Base-by-base conservation (phyloP, 352 stramenopile species). In the Globisporangium carolinianum region DNA sequence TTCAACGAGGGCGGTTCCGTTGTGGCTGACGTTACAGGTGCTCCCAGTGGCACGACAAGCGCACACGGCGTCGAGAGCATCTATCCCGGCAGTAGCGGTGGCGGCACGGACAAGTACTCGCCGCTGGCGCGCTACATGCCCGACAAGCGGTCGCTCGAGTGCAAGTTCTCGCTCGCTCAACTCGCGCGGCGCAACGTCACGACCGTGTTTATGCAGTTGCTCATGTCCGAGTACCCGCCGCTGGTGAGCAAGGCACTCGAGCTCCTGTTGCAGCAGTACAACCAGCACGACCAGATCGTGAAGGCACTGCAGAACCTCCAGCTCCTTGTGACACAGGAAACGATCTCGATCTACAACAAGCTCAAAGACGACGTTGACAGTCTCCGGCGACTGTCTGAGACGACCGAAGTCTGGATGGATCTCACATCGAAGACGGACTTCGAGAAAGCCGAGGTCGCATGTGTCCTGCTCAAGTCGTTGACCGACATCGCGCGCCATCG, bases 401-500 rank as follows among this genome's bases (percentile, higher is more conserved):
- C 80, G 37, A 90, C 80, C 10, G 80, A 90, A 71, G 76, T 90
- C 4, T 90, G 80, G 80, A 87, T 90, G 77, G 80, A 90, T 70
- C 63, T 90, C 36, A 90, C 80, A 3, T 88, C 77, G 6, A 78
- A 80, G 41, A 81, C 74, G 1, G 80, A 90, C 55, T 88, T 82
- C 46, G 77, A 87, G 32, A 85, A 79, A 43, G 77, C 78, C 6
- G 57, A 75, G 4, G 68, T 60, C 6, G 68, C 80, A 11, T 87
- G 76, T 47, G 36, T 69, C 41, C 47, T 87, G 6, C 43, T 91
- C 24, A 63, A 64, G 46, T 79, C 75, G 2, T 57, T 90, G 18
- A 63, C 63, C 5, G 60, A 63, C 14, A 60, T 84, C 11, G 68
- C 87, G 12, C 47, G 10, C 15, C 49, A 65, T 9, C 51, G 45